phyloP scores from a whole-genome alignment of 2,329 filamentous ascomycete genomes.

The Helminthosporium solani region DNA sequence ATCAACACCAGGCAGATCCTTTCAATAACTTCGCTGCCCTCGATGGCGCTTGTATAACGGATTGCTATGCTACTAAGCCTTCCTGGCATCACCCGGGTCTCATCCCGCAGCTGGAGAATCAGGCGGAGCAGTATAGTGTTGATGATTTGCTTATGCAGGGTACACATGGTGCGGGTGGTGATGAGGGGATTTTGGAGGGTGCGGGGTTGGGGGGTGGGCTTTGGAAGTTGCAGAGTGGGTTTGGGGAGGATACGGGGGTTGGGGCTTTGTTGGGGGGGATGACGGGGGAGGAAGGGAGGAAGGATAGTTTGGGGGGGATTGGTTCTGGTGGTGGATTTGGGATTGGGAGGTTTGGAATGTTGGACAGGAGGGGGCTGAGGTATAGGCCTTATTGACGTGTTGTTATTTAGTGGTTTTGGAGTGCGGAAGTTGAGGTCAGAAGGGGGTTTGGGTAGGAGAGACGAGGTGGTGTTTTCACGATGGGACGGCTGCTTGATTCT shows the following conservation, averaged over 20 bases:
- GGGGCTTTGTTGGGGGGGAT: slow-evolving; percentile 9
- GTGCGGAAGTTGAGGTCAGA: neutral
- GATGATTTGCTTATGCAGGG: neutral
- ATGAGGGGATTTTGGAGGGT: slow-evolving; percentile 11
- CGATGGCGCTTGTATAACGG: neutral
- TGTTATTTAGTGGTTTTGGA: neutral
- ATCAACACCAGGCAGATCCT: slow-evolving; percentile 16
- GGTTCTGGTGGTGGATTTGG: neutral
- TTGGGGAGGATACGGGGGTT: slow-evolving; percentile 27
- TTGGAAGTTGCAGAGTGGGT: slow-evolving; percentile 31
- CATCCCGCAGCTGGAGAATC: slow-evolving; percentile 22
- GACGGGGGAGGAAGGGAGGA: neutral
- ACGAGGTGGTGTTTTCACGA: slow-evolving; percentile 1
- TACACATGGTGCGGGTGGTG: neutral
- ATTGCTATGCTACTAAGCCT: slow-evolving; percentile 26
- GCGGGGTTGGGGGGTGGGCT: slow-evolving; percentile 15
- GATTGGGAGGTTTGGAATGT: neutral
- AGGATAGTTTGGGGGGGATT: slow-evolving; percentile 8
- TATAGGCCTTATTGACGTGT: neutral
- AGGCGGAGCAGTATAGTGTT: slow-evolving; percentile 20
- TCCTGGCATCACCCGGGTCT: slow-evolving; percentile 23
- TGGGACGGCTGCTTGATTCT: neutral
- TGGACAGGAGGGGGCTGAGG: neutral
- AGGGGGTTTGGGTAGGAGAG: neutral
- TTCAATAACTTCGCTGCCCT: slow-evolving; percentile 18